These are phyloP conservation scores for Hericium alpestre DNA, from an alignment of 768 basidiomycete genomes.

Conservation along the genomic window DNA sequence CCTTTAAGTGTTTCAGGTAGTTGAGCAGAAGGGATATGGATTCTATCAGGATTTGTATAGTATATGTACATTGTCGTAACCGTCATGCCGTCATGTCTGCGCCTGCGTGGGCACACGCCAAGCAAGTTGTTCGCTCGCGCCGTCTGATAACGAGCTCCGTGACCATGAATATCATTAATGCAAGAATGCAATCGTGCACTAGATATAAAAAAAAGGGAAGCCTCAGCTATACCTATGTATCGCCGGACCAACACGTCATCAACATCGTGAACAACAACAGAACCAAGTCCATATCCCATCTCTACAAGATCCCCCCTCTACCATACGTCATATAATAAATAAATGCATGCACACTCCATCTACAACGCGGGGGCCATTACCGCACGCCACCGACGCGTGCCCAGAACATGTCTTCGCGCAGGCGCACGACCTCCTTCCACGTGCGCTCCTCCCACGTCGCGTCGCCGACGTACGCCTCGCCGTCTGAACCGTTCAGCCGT, in stretches of 20 bases:
- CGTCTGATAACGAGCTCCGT: background rate
- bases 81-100: background rate
- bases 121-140: too few relatives aligned
- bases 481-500: conserved; percentile 18
- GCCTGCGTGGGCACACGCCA: too few relatives aligned
- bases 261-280: background rate
- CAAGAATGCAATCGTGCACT: background rate
- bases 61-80: background rate
- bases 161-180: background rate
- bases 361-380: background rate
- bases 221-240: too few relatives aligned
- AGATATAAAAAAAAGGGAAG: too few relatives aligned
- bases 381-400: conserved; percentile 56
- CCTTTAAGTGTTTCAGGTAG: background rate
- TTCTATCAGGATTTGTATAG: background rate
- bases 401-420: conserved; percentile 84
- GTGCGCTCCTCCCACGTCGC: conserved; percentile 78
- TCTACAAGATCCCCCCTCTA: too few relatives aligned
- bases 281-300: too few relatives aligned
- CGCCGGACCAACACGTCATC: background rate
- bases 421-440: conserved; percentile 65
- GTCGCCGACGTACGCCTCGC: conserved; percentile 46
- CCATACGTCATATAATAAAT: background rate
- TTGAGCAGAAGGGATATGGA: background rate
- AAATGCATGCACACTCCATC: background rate